Percentiles rank a stretch among this genome's conserved stretches.
phyloP scores from a whole-genome alignment of 2,329 filamentous ascomycete genomes.

The Alternaria alternata region DNA sequence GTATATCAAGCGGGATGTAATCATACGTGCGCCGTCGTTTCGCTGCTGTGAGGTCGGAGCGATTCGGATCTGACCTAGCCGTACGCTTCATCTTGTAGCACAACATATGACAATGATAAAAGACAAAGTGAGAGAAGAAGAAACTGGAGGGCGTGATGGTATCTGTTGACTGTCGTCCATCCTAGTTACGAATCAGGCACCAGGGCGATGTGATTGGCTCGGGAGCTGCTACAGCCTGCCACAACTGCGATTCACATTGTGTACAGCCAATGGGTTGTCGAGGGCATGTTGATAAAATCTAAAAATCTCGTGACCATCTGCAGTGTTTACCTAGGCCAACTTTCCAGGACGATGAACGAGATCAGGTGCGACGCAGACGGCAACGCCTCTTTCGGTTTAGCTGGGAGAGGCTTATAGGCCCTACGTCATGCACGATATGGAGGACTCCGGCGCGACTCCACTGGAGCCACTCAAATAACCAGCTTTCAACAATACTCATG shows the following conservation, averaged over 20 bases:
- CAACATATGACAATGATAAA: neutral
- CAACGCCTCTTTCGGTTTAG: slow-evolving; percentile 1
- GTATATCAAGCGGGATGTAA: neutral
- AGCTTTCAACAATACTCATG: slow-evolving; percentile 9
- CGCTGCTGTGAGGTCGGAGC: neutral
- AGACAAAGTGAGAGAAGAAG: neutral
- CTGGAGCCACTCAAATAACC: slow-evolving; percentile 7
- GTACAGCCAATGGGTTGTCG: neutral
- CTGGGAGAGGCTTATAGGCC: neutral
- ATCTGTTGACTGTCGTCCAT: neutral
- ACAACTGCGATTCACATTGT: neutral
- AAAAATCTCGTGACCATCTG: neutral
- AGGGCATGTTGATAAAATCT: neutral
- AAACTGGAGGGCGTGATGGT: neutral
- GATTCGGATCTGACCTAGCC: neutral
- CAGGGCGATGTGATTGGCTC: neutral
- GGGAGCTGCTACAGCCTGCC: neutral
- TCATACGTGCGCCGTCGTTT: neutral
- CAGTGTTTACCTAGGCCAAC: neutral
- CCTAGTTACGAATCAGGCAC: neutral
- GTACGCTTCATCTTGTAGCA: neutral
- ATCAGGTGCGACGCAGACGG: slow-evolving; percentile 1
- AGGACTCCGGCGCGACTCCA: slow-evolving; percentile 8
- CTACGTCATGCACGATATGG: slow-evolving; percentile 12
- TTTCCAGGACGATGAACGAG: neutral